phyloP scores from a whole-genome alignment of 2,329 filamentous ascomycete species.

The Beauveria bassiana region DNA sequence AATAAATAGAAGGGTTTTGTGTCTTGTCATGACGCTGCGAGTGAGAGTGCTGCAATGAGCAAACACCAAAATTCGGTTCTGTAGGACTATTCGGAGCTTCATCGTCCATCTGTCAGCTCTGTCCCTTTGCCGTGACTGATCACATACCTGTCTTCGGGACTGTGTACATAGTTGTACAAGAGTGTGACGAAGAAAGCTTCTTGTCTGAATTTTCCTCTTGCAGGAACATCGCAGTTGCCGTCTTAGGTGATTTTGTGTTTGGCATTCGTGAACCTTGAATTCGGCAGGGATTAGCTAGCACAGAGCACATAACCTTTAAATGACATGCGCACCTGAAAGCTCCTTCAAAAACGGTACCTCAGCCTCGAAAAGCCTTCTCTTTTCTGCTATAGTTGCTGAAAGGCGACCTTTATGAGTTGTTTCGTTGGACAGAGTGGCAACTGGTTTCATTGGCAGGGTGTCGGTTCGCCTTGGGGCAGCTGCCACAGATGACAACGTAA shows the following conservation, averaged over 20 bases:
- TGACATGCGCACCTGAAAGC: background rate
- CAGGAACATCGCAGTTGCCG: background rate
- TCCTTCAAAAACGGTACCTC: background rate
- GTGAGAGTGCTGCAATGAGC: background rate
- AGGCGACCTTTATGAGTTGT: background rate
- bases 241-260: background rate
- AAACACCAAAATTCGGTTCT: background rate
- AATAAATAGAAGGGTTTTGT: background rate
- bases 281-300: background rate
- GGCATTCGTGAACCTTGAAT: background rate
- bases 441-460: background rate
- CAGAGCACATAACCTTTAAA: background rate
- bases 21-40: background rate
- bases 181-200: background rate
- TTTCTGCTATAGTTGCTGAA: conserved; percentile 18
- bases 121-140: background rate
- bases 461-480: background rate
- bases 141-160: background rate
- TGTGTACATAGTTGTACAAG: background rate
- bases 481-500: background rate
- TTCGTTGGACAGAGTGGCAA: background rate
- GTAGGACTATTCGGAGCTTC: background rate
- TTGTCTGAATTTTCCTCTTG: background rate
- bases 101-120: background rate
- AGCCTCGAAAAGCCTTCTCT: conserved; percentile 18